phyloP scores from a whole-genome alignment of 768 basidiomycete species.

The Boletus huronensis region DNA sequence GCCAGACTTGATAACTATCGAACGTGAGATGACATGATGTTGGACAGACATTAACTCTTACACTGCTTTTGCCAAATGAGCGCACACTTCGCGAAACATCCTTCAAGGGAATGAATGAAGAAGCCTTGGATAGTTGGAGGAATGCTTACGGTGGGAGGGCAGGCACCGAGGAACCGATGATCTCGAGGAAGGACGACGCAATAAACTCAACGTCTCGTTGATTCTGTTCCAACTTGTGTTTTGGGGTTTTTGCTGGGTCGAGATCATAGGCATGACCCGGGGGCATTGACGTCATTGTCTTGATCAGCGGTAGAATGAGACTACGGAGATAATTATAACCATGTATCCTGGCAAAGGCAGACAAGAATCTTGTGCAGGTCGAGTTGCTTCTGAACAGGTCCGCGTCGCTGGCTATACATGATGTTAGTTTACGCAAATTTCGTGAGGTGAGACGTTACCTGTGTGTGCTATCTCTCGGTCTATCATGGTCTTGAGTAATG shows the following conservation, averaged over 20 bases:
- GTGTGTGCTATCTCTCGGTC: conserved; percentile 79
- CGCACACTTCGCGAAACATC: conserved; percentile 83
- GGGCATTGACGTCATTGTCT: conserved; percentile 69
- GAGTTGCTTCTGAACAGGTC: conserved; percentile 87
- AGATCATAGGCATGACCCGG: conserved; percentile 73
- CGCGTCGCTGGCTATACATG: conserved; percentile 63
- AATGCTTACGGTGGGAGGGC: conserved; percentile 68
- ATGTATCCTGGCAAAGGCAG: conserved; percentile 82
- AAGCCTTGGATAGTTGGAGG: neutral
- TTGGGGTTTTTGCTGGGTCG: conserved; percentile 59
- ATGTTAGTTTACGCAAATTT: conserved; percentile 1
- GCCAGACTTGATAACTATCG: conserved; percentile 62
- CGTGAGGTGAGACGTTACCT: conserved; percentile 40
- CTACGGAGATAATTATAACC: conserved; percentile 89
- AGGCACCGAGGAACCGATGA: conserved; percentile 67
- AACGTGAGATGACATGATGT: conserved; percentile 13
- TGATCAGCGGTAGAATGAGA: conserved; percentile 72
- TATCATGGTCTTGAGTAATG: conserved; percentile 77
- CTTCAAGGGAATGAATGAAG: conserved; percentile 36
- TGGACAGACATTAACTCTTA: conserved; percentile 37
- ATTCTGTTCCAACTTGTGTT: conserved; percentile 65
- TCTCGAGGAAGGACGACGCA: conserved; percentile 69
- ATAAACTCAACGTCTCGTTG: conserved; percentile 67
- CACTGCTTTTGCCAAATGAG: conserved; percentile 77
- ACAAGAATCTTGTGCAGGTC: conserved; percentile 81